phyloP scores from a whole-genome alignment of 2,329 filamentous ascomycete genomes.

The Rachicladosporium sp. region DNA sequence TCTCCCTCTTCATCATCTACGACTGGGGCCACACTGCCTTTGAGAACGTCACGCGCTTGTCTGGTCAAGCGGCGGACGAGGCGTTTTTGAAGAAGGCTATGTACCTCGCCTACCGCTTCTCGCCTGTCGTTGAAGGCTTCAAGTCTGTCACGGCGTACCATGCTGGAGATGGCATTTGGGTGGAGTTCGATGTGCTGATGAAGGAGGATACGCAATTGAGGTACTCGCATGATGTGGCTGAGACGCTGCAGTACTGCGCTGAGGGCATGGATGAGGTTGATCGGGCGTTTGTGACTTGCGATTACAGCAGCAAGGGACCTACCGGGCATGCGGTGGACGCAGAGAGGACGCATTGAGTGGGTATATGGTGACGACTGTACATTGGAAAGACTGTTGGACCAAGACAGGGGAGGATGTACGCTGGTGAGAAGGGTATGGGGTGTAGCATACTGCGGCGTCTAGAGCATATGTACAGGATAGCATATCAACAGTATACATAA shows the following conservation, averaged over 20 bases:
- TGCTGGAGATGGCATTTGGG: slow-evolving; percentile 50
- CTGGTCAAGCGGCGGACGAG: slow-evolving; percentile 44
- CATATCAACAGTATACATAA: too few relatives aligned
- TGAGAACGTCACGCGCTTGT: slow-evolving; percentile 46
- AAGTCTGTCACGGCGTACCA: slow-evolving; percentile 42
- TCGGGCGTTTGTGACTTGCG: slow-evolving; percentile 39
- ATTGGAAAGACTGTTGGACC: too few relatives aligned
- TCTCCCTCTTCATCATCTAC: slow-evolving; percentile 56
- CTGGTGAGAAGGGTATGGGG: too few relatives aligned
- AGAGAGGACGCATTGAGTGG: too few relatives aligned
- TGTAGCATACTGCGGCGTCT: too few relatives aligned
- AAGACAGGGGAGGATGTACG: too few relatives aligned
- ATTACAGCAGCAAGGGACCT: slow-evolving; percentile 33
- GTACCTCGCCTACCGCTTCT: slow-evolving; percentile 42
- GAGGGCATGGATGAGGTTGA: slow-evolving; percentile 43
- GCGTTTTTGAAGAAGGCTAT: slow-evolving; percentile 44
- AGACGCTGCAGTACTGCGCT: slow-evolving; percentile 51
- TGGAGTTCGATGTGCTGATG: slow-evolving; percentile 49
- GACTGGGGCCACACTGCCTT: slow-evolving; percentile 54
- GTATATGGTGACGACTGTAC: too few relatives aligned
- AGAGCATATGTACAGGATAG: too few relatives aligned
- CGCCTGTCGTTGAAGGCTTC: slow-evolving; percentile 23
- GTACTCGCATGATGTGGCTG: slow-evolving; percentile 46
- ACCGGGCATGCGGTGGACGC: slow-evolving; percentile 29
- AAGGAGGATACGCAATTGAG: slow-evolving; percentile 41